phyloP scores from a whole-genome alignment of 164 flowering plant species.

The Macadamia integrifolia region DNA sequence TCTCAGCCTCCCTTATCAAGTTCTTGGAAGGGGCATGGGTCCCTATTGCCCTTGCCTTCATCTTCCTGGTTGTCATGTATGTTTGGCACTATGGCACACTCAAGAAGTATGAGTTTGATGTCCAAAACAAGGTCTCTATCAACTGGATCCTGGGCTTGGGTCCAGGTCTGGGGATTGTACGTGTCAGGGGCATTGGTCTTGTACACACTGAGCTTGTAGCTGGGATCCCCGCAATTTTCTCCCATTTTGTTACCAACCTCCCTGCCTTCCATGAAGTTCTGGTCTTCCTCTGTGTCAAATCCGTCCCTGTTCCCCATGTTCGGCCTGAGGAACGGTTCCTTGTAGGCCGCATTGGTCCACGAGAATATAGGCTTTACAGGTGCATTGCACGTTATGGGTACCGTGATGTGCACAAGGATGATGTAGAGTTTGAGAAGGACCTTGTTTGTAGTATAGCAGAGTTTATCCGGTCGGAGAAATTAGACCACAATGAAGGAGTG shows the following conservation, averaged over 20 bases:
- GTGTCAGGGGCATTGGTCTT: constrained; percentile 68
- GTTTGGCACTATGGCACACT: constrained; percentile 69
- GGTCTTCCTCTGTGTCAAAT: constrained; percentile 67
- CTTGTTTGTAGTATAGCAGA: constrained; percentile 72
- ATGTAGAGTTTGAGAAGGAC: constrained; percentile 59
- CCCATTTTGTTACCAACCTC: constrained; percentile 75
- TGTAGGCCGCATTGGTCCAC: constrained; percentile 74
- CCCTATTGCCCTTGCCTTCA: constrained; percentile 54
- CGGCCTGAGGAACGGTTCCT: constrained; percentile 62
- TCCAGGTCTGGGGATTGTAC: constrained; percentile 52
- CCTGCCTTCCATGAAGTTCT: constrained; percentile 82
- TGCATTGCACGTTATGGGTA: constrained; percentile 77
- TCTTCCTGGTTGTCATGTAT: constrained; percentile 49
- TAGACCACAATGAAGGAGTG: constrained; percentile 8
- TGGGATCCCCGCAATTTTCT: constrained; percentile 75
- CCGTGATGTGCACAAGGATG: constrained; percentile 55
- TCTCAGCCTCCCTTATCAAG: constrained; percentile 75
- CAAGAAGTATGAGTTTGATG: constrained; percentile 62
- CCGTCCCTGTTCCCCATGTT: constrained; percentile 74
- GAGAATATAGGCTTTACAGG: constrained; percentile 52
- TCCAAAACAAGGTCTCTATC: constrained; percentile 68
- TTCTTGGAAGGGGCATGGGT: constrained; percentile 82
- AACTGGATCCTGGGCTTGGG: constrained; percentile 56
- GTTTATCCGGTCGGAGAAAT: constrained; percentile 44
- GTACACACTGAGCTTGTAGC: constrained; percentile 69